Base-by-base conservation (phyloP, 2,329 filamentous ascomycete genomes). In the Xylaria sp. region DNA sequence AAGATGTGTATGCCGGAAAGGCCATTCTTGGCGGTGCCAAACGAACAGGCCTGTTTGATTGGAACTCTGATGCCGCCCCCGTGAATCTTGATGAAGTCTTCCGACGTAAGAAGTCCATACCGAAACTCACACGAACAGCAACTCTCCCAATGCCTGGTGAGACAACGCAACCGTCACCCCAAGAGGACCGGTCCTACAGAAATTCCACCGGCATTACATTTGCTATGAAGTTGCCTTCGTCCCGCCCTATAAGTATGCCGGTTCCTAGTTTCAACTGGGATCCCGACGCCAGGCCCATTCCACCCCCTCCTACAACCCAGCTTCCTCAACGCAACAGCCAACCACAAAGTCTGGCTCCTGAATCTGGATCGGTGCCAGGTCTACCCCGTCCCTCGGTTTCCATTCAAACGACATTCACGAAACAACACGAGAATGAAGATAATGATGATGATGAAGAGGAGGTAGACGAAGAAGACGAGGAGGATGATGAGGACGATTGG, bases 1-100 rank as follows among this genome's bases (percentile, higher is more conserved):
- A 87, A 65, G 84, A 85, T 65, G 82, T 82, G 0, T 81, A 83
- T 34, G 76, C 80, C 1, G 82, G 83, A 1, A 78, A 79, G 52
- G 72, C 77, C 10, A 75, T 74, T 0, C 71, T 81, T 8, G 79
- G 78, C 6, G 77, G 77, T 23, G 66, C 76, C 0, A 72, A 75
- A 52, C 72, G 76, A 4, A 78, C 76, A 59, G 78, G 77, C 39
- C 77, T 82, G 64, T 88, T 87, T 70, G 83, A 84, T 35, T 88
- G 85, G 85, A 81, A 86, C 63, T 79, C 79, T 11, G 76, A 77
- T 16, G 77, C 79, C 0, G 76, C 79, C 35, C 76, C 78, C 8
- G 74, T 85, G 1, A 76, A 80, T 7, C 76, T 86, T 10, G 73
- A 78, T 51, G 70, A 75, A 35, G 72, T 80, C 2, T 79, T 79